Evolutionary conservation across 768 basidiomycete genomes (phyloP).

Genomic region (Tremella yokohamensis): DNA sequence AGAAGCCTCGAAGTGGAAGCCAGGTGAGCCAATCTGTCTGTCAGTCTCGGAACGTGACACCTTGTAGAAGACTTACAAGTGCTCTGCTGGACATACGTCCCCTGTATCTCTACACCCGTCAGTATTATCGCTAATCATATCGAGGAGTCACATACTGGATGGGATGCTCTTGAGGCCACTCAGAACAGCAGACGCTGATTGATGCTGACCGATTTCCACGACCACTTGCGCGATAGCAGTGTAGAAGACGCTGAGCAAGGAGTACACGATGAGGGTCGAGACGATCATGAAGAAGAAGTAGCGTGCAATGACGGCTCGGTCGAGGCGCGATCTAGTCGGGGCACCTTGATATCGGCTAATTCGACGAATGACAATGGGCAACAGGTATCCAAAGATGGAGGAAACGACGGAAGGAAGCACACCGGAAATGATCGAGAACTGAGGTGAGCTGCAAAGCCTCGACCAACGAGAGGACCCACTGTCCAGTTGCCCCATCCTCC

Average conservation of each 20-base stretch:
- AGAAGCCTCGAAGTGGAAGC: conserved; percentile 91
- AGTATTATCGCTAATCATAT: not conserved
- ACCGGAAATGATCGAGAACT: conserved; percentile 84
- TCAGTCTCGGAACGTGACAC: not conserved
- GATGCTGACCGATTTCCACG: conserved; percentile 56
- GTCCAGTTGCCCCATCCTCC: conserved; percentile 57
- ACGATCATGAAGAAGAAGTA: conserved; percentile 93
- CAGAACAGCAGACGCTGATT: conserved; percentile 56
- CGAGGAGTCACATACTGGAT: conserved; percentile 18
- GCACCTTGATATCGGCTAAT: conserved; percentile 68
- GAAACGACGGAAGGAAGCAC: conserved; percentile 86
- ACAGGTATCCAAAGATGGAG: conserved; percentile 79
- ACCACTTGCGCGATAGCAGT: conserved; percentile 54
- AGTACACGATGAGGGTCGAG: conserved; percentile 91
- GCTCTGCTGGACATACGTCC: conserved; percentile 80
- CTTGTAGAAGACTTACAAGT: conserved; percentile 24
- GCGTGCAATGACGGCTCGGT: conserved; percentile 84
- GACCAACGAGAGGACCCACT: conserved; percentile 18
- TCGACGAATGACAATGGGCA: conserved; percentile 88
- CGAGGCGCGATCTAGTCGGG: conserved; percentile 70
- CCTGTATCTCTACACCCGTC: conserved; percentile 61
- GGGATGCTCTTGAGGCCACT: conserved; percentile 46
- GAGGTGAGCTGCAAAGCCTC: conserved; percentile 2
- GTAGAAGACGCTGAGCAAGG: conserved; percentile 82
- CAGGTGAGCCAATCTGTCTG: conserved; percentile 84